These are phyloP conservation scores for Podospora sp. DNA, from an alignment of 495 filamentous ascomycete species.

Conservation along the genomic window DNA sequence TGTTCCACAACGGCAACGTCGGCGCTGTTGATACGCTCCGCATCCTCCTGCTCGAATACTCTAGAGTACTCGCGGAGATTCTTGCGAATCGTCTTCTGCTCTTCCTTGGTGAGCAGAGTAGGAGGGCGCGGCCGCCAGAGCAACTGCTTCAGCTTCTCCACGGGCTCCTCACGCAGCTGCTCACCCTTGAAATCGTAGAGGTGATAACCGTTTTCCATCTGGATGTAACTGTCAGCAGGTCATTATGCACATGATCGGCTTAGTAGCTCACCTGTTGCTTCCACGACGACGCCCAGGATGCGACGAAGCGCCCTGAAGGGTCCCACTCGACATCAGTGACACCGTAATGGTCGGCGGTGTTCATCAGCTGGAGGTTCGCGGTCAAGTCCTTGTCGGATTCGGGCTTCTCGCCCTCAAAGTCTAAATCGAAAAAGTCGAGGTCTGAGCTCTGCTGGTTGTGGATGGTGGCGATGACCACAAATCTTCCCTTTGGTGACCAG, in stretches of 20 bases:
- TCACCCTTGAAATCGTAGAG: slow-evolving; percentile 94
- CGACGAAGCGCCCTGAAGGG: slow-evolving; percentile 89
- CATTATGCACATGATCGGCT: background rate
- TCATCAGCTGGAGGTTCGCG: slow-evolving; percentile 92
- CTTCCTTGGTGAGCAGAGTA: slow-evolving; percentile 86
- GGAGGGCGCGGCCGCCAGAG: slow-evolving; percentile 89
- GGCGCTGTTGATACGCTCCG: slow-evolving; percentile 85
- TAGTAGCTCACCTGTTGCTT: slow-evolving; percentile 78
- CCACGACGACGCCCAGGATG: slow-evolving; percentile 89
- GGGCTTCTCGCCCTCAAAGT: slow-evolving; percentile 95
- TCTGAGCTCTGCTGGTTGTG: slow-evolving; percentile 90
- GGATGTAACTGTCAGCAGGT: slow-evolving; percentile 41
- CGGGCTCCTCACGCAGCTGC: slow-evolving; percentile 84
- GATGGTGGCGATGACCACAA: slow-evolving; percentile 90
- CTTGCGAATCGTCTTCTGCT: slow-evolving; percentile 97
- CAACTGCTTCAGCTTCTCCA: slow-evolving; percentile 98
- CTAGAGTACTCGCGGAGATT: slow-evolving; percentile 95
- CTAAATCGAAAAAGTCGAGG: slow-evolving; percentile 95
- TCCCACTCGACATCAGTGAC: slow-evolving; percentile 99
- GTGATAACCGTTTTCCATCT: slow-evolving; percentile 99
- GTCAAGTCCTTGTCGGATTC: slow-evolving; percentile 91
- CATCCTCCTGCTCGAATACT: slow-evolving; percentile 93
- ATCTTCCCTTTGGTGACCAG: slow-evolving; percentile 97
- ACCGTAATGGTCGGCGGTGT: slow-evolving; percentile 91
- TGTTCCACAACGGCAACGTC: slow-evolving; percentile 91